Conservation (phyloP, 306 rosid species). For the Quillaja saponaria region DNA sequence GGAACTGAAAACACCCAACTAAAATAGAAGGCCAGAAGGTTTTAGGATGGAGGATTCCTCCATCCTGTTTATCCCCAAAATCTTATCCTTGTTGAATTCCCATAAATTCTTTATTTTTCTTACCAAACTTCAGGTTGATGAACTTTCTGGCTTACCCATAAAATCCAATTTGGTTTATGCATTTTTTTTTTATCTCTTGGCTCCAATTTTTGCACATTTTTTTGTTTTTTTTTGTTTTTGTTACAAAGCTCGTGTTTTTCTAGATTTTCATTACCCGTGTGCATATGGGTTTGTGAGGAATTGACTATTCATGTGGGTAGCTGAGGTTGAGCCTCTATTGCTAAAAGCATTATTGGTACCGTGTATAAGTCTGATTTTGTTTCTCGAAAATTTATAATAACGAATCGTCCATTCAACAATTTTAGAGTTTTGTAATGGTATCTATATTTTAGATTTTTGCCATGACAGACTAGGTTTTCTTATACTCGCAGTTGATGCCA, state of each 20-base stretch:
- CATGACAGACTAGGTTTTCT: no score
- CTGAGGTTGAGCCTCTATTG: conserved; percentile 54
- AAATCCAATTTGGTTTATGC: not conserved
- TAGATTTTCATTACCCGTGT: conserved; percentile 11
- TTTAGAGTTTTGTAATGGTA: conserved; percentile 94
- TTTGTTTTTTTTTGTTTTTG: conserved; percentile 18
- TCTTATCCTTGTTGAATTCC: not conserved
- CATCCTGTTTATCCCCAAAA: not conserved
- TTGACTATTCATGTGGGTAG: conserved; percentile 51
- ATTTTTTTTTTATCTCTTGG: not conserved
- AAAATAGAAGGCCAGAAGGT: no score
- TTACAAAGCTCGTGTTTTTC: conserved; percentile 3
- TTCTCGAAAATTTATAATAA: conserved; percentile 35
- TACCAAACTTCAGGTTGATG: not conserved
- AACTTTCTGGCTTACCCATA: conserved; percentile 9
- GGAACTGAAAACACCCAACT: no score
- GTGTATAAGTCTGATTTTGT: conserved; percentile 32
- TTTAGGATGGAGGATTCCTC: no score
- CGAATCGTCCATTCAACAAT: conserved; percentile 49
- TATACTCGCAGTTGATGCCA: no score
- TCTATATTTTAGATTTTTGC: conserved; percentile 84
- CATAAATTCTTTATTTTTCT: not conserved
- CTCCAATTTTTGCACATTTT: not conserved
- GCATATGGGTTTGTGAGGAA: conserved; percentile 36
- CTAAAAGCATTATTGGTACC: conserved; percentile 44